phyloP scores from a whole-genome alignment of 2,329 filamentous ascomycete species.

The Claviceps spartinae region DNA sequence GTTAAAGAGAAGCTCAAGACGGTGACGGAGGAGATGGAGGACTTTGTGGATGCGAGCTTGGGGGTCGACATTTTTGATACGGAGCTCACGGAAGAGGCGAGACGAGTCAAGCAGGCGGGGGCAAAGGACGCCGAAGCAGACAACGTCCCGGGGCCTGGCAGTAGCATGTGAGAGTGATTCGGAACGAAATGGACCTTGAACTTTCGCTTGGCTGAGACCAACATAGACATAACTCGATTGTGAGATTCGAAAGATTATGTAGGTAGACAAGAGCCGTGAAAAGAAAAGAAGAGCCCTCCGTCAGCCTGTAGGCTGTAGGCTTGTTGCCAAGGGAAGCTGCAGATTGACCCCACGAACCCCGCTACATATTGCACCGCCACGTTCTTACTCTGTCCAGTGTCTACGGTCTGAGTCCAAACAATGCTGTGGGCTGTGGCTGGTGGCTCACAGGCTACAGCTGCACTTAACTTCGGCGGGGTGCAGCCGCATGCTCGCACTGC shows the following conservation, averaged over 20 bases:
- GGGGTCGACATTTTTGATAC: conserved; percentile 64
- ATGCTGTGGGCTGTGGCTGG: neutral
- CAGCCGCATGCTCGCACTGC: neutral
- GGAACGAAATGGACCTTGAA: neutral
- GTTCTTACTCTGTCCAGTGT: no score
- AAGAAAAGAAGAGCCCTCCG: no score
- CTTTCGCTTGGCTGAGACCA: no score
- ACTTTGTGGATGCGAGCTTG: conserved; percentile 82
- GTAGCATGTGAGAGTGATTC: neutral
- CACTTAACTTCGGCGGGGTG: neutral
- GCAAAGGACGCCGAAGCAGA: conserved; percentile 12
- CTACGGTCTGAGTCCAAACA: no score
- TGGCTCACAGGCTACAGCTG: neutral
- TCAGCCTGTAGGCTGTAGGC: no score
- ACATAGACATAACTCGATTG: no score
- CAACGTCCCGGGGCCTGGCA: neutral
- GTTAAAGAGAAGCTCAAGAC: conserved; percentile 96
- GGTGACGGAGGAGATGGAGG: conserved; percentile 88
- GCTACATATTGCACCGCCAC: no score
- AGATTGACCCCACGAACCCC: no score
- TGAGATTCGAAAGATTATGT: no score
- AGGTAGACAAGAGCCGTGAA: no score
- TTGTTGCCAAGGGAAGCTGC: no score
- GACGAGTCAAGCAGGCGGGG: conserved; percentile 21
- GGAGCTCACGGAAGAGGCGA: conserved; percentile 38